Conservation (phyloP, 2,329 filamentous ascomycete species). For the Fusarium nisikadoi region DNA sequence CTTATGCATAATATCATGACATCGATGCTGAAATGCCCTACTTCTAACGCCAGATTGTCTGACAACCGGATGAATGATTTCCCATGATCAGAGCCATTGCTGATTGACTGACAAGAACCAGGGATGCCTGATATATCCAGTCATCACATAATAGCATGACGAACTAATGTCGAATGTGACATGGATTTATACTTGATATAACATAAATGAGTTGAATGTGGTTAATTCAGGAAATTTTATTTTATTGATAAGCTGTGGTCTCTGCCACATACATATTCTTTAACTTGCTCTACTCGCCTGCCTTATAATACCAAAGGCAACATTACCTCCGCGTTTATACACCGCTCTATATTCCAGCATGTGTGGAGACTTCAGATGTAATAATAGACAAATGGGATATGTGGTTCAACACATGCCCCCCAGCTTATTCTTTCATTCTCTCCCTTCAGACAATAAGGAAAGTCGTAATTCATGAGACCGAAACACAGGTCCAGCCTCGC, state of each 20-base stretch:
- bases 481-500: conserved; percentile 39
- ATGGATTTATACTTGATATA: neutral
- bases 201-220: neutral
- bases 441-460: conserved; percentile 6
- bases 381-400: neutral
- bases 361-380: neutral
- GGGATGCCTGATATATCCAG: neutral
- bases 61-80: neutral
- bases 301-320: neutral
- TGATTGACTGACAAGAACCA: neutral
- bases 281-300: neutral
- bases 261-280: neutral
- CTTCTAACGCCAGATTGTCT: neutral
- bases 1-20: neutral
- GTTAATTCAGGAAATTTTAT: neutral
- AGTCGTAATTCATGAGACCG: conserved; percentile 31
- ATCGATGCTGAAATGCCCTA: no score
- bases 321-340: conserved; percentile 14
- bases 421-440: neutral
- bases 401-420: neutral
- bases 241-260: conserved; percentile 4
- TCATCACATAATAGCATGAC: neutral
- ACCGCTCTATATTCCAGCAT: neutral
- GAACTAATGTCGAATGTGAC: neutral
- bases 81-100: neutral